A percentile compares a stretch with the other conserved stretches of the same genome.
phyloP scores from a whole-genome alignment of 306 rosid genomes.

The Datisca glomerata region DNA sequence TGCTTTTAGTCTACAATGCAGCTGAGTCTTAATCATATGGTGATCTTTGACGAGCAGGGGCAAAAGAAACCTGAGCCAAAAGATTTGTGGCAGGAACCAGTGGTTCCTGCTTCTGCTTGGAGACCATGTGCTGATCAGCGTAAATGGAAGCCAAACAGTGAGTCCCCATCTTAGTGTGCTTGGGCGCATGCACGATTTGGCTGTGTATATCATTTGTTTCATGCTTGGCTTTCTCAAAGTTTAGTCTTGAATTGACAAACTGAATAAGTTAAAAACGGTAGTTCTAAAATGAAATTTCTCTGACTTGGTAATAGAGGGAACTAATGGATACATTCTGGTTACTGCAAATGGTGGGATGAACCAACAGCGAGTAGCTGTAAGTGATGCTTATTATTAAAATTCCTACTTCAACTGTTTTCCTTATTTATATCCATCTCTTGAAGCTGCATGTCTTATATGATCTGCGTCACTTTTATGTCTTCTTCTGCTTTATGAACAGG shows the following conservation, averaged over 20 bases:
- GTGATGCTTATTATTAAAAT: conserved; percentile 23
- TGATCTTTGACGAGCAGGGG: conserved; percentile 19
- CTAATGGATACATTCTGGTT: conserved; percentile 72
- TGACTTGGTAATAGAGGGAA: conserved; percentile 42
- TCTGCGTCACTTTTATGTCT: neutral
- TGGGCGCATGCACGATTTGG: neutral
- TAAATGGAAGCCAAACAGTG: conserved; percentile 75
- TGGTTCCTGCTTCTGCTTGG: conserved; percentile 82
- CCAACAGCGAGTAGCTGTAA: conserved; percentile 94
- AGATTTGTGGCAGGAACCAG: conserved; percentile 93
- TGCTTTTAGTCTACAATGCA: too few species aligned
- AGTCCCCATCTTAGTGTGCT: conserved; percentile 9
- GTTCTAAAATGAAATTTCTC: conserved; percentile 4
- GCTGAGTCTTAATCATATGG: neutral
- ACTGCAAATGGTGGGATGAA: conserved; percentile 98
- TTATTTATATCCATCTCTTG: neutral
- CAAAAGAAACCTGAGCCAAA: conserved; percentile 80
- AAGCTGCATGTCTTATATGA: too few species aligned
- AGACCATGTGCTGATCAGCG: conserved; percentile 80
- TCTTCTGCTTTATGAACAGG: conserved; percentile 36
- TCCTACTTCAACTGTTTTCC: conserved; percentile 5
- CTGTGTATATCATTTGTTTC: neutral
- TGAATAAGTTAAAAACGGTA: neutral
- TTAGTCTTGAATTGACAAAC: neutral
- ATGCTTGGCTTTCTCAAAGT: conserved; percentile 5